Conservation (phyloP, 805 yeast genomes). For the Ogataea trehaloabstinens region DNA sequence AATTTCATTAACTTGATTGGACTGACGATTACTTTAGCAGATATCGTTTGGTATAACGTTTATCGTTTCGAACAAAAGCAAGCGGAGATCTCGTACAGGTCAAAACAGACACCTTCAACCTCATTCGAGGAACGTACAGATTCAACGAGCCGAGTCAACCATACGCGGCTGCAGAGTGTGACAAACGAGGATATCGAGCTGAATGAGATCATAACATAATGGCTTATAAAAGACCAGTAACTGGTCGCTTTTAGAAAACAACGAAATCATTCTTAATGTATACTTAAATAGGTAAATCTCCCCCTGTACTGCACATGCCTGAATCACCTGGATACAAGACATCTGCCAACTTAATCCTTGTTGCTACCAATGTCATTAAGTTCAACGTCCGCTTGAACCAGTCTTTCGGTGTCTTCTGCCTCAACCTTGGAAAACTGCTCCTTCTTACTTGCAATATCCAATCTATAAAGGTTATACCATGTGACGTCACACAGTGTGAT, state of each 20-base stretch:
- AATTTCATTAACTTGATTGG: constrained; percentile 71
- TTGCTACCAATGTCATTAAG: constrained; percentile 13
- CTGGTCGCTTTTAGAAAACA: too few relatives aligned
- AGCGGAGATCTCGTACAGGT: constrained; percentile 7
- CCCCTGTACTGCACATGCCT: too few relatives aligned
- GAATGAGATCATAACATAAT: constrained; percentile 10
- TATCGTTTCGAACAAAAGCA: constrained; percentile 45
- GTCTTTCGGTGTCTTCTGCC: constrained; percentile 19
- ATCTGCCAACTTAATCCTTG: too few relatives aligned
- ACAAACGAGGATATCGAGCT: constrained; percentile 16
- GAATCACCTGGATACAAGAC: too few relatives aligned
- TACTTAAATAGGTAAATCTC: too few relatives aligned
- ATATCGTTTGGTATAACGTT: constrained; percentile 81
- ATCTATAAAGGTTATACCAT: constrained; percentile 72
- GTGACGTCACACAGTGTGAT: constrained; percentile 71
- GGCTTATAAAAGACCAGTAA: neutral
- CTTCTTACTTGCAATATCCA: constrained; percentile 16
- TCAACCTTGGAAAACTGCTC: constrained; percentile 6
- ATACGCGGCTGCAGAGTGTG: neutral
- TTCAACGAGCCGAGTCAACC: constrained; percentile 2
- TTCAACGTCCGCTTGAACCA: constrained; percentile 15
- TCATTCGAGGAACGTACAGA: constrained; percentile 4
- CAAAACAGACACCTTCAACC: constrained; percentile 9
- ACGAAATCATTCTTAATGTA: too few relatives aligned
- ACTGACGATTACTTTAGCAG: constrained; percentile 66